phyloP scores from a whole-genome alignment of 768 basidiomycete genomes.

The Mycena floridula region DNA sequence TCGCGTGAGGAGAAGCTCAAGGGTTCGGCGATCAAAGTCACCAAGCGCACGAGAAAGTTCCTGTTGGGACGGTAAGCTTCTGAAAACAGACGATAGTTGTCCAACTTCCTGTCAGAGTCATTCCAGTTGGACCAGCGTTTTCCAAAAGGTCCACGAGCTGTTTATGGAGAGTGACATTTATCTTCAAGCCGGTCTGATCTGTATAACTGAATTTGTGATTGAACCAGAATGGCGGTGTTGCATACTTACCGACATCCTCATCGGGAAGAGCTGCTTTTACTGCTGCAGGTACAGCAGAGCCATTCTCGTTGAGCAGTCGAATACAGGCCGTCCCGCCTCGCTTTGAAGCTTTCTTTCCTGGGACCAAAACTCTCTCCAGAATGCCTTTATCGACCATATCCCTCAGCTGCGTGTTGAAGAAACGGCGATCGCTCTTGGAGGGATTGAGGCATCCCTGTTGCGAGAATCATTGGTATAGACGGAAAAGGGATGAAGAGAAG shows the following conservation, averaged over 20 bases:
- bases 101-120: slow-evolving; percentile 65
- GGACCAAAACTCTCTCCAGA: slow-evolving; percentile 71
- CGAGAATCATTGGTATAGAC: too few species aligned
- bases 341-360: too few species aligned
- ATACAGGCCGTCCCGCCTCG: too few species aligned
- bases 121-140: slow-evolving; percentile 58
- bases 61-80: too few species aligned
- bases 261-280: too few species aligned
- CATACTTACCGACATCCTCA: too few species aligned
- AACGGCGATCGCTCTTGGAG: slow-evolving; percentile 72
- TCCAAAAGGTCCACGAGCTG: slow-evolving; percentile 75
- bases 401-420: slow-evolving; percentile 69
- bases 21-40: slow-evolving; percentile 73
- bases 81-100: too few species aligned
- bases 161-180: slow-evolving; percentile 66
- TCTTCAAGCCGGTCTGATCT: slow-evolving; percentile 44
- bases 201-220: too few species aligned
- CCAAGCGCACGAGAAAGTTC: slow-evolving; percentile 57
- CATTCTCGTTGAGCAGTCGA: slow-evolving; percentile 52
- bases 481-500: too few species aligned
- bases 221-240: too few species aligned
- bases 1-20: slow-evolving; percentile 71
- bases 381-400: slow-evolving; percentile 69
- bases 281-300: too few species aligned
- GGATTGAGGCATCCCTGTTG: slow-evolving; percentile 75